These are phyloP conservation scores for Boletus subcaerulescens DNA, from an alignment of 768 basidiomycete species.

Conservation along the genomic window DNA sequence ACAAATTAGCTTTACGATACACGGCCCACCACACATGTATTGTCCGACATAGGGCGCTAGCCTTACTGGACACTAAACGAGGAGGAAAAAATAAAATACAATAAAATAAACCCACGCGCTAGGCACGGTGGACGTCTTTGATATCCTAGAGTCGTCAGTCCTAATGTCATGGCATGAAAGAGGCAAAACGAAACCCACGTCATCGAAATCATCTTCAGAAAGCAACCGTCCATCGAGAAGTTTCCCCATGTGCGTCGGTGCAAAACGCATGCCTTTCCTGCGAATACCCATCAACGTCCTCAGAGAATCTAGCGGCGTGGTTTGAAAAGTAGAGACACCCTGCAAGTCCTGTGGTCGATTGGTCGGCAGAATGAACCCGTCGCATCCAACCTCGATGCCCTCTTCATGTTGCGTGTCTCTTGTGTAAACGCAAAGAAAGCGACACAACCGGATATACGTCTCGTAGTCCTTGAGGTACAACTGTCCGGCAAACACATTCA, in stretches of 20 bases:
- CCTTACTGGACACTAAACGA: too few relatives aligned
- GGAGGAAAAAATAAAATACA: too few relatives aligned
- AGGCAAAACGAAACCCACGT: not conserved
- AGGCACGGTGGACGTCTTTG: too few relatives aligned
- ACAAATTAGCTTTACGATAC: too few relatives aligned
- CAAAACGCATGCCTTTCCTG: constrained; percentile 40
- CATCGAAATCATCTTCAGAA: constrained; percentile 11
- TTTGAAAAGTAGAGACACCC: too few relatives aligned
- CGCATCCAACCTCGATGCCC: constrained; percentile 2
- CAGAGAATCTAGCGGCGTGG: constrained; percentile 33
- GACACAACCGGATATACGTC: constrained; percentile 27
- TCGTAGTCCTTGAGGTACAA: constrained; percentile 29
- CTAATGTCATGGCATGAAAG: too few relatives aligned
- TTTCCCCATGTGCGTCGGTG: constrained; percentile 41
- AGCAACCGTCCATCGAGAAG: constrained; percentile 33
- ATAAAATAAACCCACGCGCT: too few relatives aligned
- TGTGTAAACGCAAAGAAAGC: constrained; percentile 25
- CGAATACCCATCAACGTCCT: constrained; percentile 25
- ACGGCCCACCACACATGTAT: too few relatives aligned
- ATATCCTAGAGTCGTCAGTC: too few relatives aligned
- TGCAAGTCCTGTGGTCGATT: constrained; percentile 8
- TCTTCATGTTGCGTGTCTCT: constrained; percentile 12
- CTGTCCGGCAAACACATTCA: constrained; percentile 34
- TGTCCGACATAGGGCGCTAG: too few relatives aligned
- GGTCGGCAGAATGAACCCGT: constrained; percentile 23